Evolutionary conservation across 2,329 filamentous ascomycete species (phyloP).

Genomic region (Colletotrichum trifolii): DNA sequence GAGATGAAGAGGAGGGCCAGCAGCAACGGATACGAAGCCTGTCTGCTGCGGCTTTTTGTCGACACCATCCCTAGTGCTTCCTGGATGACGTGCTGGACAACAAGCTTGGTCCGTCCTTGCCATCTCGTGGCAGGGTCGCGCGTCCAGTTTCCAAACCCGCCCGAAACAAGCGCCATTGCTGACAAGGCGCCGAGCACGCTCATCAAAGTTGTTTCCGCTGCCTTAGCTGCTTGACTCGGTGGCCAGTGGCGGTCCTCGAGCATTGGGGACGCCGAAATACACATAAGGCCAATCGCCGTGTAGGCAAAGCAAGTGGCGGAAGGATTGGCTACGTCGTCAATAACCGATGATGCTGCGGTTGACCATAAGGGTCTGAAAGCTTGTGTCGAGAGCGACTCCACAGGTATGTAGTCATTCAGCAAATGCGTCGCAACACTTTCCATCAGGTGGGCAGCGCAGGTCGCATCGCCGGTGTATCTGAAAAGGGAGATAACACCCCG

Average conservation of each 20-base stretch:
- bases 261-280: background rate
- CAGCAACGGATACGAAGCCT: constrained; percentile 21
- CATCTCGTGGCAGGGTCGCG: background rate
- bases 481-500: too few species aligned
- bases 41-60: background rate
- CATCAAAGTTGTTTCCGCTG: constrained; percentile 38
- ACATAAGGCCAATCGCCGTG: constrained; percentile 17
- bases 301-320: constrained; percentile 22
- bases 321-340: constrained; percentile 8
- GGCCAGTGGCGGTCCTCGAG: background rate
- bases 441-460: constrained; percentile 4
- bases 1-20: constrained; percentile 28
- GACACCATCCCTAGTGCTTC: constrained; percentile 20
- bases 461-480: background rate
- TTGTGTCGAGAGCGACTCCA: constrained; percentile 3
- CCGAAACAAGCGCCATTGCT: constrained; percentile 40
- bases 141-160: constrained; percentile 13
- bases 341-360: constrained; percentile 15
- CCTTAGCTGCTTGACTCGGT: background rate
- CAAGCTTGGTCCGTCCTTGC: constrained; percentile 3
- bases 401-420: background rate
- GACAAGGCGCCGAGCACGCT: constrained; percentile 45
- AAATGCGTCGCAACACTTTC: constrained; percentile 14
- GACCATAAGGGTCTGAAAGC: constrained; percentile 25
- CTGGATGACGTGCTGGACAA: constrained; percentile 21